Evolutionary conservation across 495 filamentous ascomycete genomes (phyloP), one percentile per base, ranked within the genome.

Genomic region (Viridothelium virens): DNA sequence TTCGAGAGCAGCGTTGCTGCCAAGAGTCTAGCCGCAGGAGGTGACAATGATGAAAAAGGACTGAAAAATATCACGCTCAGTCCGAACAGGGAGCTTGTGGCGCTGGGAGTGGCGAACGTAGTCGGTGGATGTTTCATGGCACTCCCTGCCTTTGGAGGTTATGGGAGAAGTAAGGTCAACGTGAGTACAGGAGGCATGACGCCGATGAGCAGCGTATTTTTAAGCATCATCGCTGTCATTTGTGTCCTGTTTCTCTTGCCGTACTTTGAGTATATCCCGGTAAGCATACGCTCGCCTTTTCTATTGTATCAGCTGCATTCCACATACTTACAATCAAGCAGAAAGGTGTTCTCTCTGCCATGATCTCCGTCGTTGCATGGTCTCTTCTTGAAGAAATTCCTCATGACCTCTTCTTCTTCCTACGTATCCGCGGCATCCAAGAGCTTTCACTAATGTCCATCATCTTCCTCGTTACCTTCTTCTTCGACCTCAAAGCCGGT

Each of bases 1-100:
- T 99, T 99, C 70, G 94, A 99, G 79, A 96, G 91, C 36, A 96
- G 92, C 0, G 91, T 99, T n/a, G 94, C 94, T 0, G 95, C 94
- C 38, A 97, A 97, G 77, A 90, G 88, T 65, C 77, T 99, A 1
- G 89, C 88, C 7, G 81, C 80, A 10, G 77, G 76, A 16, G 63
- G 56, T 11, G 31, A 25, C 34, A 62, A 63, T 18, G 66, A 67
- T 6, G 85, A 87, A 59, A 82, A 85, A 69, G 86, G 86, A 39
- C 80, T 92, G 53, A 83, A 89, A 65, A 89, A 86, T 36, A 88
- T 95, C 72, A 79, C 86, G 39, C 80, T 97, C 59, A 96, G 91
- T 72, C 86, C 94, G 1, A 99, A 99, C 72, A 85, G 94, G 31
- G 94, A 99, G 74, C 86, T 99, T 69, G 89, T 97, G 11, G 93